Conservation (phyloP, 192 early-diverging fungal genomes). For the Geranomyces michiganensis region DNA sequence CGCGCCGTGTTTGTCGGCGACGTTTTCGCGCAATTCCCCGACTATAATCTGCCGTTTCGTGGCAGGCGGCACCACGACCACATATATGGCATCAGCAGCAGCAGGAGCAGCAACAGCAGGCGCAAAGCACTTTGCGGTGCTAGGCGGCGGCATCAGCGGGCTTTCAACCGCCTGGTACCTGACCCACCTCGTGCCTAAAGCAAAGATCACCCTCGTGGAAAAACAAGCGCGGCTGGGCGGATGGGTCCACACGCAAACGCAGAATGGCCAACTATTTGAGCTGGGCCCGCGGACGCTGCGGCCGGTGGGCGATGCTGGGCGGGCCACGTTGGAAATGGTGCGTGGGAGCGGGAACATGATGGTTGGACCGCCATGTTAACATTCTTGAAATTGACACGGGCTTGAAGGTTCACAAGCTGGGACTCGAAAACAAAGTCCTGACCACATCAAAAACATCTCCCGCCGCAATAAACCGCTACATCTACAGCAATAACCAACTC, state of each 20-base stretch:
- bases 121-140: slow-evolving; percentile 61
- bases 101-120: no score
- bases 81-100: no score
- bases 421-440: slow-evolving; percentile 45
- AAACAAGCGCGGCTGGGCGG: slow-evolving; percentile 73
- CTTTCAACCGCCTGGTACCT: slow-evolving; percentile 84
- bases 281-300: slow-evolving; percentile 83
- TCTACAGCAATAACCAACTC: slow-evolving; percentile 71
- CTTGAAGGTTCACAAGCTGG: slow-evolving; percentile 62
- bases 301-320: slow-evolving; percentile 70
- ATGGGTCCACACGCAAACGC: slow-evolving; percentile 75
- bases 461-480: slow-evolving; percentile 81
- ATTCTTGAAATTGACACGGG: no score
- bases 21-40: no score
- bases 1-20: no score
- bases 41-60: no score
- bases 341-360: slow-evolving; percentile 9
- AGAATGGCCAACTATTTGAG: slow-evolving; percentile 64
- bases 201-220: slow-evolving; percentile 74
- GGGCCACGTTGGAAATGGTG: slow-evolving; percentile 78
- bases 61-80: no score
- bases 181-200: slow-evolving; percentile 43
- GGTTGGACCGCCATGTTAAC: no score
- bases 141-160: slow-evolving; percentile 92
- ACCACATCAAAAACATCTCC: slow-evolving; percentile 64